Conservation (phyloP, 2,329 filamentous ascomycete species). For the Fusarium abutilonis region DNA sequence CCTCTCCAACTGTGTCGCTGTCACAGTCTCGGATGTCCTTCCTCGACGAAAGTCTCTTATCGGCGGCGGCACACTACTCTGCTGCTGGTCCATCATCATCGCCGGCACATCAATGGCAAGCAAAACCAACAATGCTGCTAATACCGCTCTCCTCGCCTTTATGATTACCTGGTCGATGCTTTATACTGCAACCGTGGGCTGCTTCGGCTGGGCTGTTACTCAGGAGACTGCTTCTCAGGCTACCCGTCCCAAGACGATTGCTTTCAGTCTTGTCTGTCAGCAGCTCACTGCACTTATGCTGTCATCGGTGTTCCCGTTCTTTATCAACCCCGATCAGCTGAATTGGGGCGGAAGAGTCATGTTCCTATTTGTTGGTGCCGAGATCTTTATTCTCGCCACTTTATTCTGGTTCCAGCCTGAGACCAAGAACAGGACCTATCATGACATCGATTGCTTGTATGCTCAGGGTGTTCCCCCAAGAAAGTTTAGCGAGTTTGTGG, state of each 20-base stretch:
- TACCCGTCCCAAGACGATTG: constrained; percentile 46
- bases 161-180: constrained; percentile 49
- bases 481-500: constrained; percentile 42
- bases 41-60: constrained; percentile 43
- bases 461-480: constrained; percentile 38
- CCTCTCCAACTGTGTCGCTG: constrained; percentile 43
- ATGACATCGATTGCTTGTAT: constrained; percentile 49
- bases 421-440: constrained; percentile 52
- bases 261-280: constrained; percentile 46
- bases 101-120: constrained; percentile 40
- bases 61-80: constrained; percentile 42
- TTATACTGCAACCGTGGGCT: constrained; percentile 44
- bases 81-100: constrained; percentile 45
- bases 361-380: constrained; percentile 51
- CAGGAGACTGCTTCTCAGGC: constrained; percentile 45
- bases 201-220: constrained; percentile 46
- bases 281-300: constrained; percentile 51
- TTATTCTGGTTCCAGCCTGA: constrained; percentile 51
- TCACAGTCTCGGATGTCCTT: constrained; percentile 41
- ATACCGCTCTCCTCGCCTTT: constrained; percentile 43
- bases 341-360: constrained; percentile 53
- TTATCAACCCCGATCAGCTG: constrained; percentile 52
- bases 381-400: constrained; percentile 47
- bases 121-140: constrained; percentile 37
- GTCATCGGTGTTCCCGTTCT: constrained; percentile 50